Evolutionary conservation across 2,329 filamentous ascomycete species (phyloP), one percentile per base, ranked within the genome.

Genomic region (Trichoderma aggressivum): DNA sequence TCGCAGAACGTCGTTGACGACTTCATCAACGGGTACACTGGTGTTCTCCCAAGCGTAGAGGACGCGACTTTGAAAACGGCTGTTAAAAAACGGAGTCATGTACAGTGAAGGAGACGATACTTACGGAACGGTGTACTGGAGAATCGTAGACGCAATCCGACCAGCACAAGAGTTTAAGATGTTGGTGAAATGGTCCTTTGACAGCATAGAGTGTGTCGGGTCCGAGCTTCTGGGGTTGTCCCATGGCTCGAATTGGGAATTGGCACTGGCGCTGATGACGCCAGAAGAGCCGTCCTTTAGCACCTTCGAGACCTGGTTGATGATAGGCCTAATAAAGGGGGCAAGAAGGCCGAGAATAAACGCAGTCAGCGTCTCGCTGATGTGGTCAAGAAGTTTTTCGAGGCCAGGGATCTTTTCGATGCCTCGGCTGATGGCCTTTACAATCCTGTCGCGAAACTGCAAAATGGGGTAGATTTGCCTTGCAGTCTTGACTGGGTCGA

Each of bases 31-130:
- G 0, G 93, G 89, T 0, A 97, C 90, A 56, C 91, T 89, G 3
- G 92, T 88, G 79, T 98, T 92, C 74, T 98, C 93, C 94, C 94
- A 98, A 4, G 94, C 95, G 78, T 95, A 97, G 24, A 99, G 86
- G 61, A 98, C 84, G 43, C 95, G 92, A 2, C 88, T 89, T 32
- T 26, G 10, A 26, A 7, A 18, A 53, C 3, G 3, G 26, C 26
- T 24, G 28, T 53, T n/a, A 64, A 26, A 47, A 64, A 28, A 26
- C 16, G 50, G 6, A 0, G 10, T 26, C 8, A 7, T 7, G 26
- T 2, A 14, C 3, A 43, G 7, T 2, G 21, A 14, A 8, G 18
- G 24, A 7, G 14, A 18, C 4, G 5, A 43, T 50, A 84, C 87
- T 83, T 82, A 90, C 85, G 95, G 95, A 1, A 94, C 93, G 36